Percentiles rank a stretch among this genome's conserved stretches.
phyloP scores from a whole-genome alignment of 2,329 filamentous ascomycete species.

The Hypoxylon sp. region DNA sequence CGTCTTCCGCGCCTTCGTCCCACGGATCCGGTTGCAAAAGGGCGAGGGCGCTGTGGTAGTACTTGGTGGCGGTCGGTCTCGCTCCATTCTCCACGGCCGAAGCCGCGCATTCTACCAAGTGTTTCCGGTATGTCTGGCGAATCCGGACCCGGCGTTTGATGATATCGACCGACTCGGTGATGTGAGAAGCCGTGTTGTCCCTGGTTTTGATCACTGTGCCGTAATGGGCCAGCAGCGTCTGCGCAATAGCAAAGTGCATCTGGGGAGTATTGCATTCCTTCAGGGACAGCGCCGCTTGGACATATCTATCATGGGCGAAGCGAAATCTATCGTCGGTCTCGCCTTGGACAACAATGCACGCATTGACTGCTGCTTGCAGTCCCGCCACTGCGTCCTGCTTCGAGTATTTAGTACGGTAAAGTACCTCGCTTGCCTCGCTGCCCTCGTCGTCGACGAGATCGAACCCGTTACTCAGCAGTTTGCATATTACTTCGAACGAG shows the following conservation, averaged over 20 bases:
- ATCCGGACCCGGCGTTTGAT: constrained; percentile 71
- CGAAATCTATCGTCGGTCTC: constrained; percentile 87
- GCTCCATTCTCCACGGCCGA: constrained; percentile 83
- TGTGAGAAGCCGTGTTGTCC: constrained; percentile 81
- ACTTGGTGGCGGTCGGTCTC: constrained; percentile 80
- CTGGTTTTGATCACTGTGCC: constrained; percentile 66
- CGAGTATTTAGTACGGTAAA: constrained; percentile 59
- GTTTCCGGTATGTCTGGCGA: constrained; percentile 73
- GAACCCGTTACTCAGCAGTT: constrained; percentile 78
- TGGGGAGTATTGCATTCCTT: constrained; percentile 73
- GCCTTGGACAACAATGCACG: constrained; percentile 81
- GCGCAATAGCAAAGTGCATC: constrained; percentile 92
- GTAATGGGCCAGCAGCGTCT: constrained; percentile 78
- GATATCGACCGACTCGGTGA: constrained; percentile 78
- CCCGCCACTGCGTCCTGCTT: constrained; percentile 76
- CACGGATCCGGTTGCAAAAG: constrained; percentile 84
- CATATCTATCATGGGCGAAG: constrained; percentile 88
- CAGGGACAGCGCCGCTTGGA: constrained; percentile 75
- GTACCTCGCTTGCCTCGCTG: constrained; percentile 39
- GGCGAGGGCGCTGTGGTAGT: constrained; percentile 77
- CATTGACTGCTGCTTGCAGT: constrained; percentile 81
- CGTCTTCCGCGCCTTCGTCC: constrained; percentile 73
- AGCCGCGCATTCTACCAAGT: constrained; percentile 81
- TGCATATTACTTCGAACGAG: constrained; percentile 81
- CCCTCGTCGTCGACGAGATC: constrained; percentile 61